phyloP scores from a whole-genome alignment of 1,139 yeast species.

The Yamadazyma dendronema region DNA sequence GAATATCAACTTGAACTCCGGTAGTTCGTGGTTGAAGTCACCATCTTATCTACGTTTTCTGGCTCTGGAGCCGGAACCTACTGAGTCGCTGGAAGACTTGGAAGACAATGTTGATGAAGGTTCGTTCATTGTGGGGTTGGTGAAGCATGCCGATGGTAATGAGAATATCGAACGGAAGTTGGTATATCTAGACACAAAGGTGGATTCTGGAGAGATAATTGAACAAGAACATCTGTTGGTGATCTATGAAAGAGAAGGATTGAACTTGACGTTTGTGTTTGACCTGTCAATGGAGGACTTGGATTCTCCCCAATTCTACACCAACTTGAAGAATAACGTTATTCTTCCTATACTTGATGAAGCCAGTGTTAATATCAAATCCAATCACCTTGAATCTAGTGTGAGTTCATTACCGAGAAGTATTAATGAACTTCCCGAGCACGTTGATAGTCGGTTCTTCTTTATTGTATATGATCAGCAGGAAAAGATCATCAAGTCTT shows the following conservation, averaged over 20 bases:
- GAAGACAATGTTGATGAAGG: conserved; percentile 20
- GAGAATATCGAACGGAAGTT: conserved; percentile 24
- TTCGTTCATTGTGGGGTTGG: conserved; percentile 27
- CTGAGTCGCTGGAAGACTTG: conserved; percentile 14
- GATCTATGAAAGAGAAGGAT: conserved; percentile 24
- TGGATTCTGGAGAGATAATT: conserved; percentile 19
- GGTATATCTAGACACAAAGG: conserved; percentile 24
- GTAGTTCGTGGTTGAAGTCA: conserved; percentile 23
- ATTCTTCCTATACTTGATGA: conserved; percentile 27
- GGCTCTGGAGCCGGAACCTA: conserved; percentile 2
- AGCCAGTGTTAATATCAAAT: conserved; percentile 18
- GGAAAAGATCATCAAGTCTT: conserved; percentile 30
- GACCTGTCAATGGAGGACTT: conserved; percentile 27
- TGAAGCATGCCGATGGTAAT: conserved; percentile 11
- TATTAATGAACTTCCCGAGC: conserved; percentile 19
- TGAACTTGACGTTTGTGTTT: conserved; percentile 27
- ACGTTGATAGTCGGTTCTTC: conserved; percentile 37
- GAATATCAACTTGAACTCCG: conserved; percentile 12
- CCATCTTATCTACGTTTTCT: conserved; percentile 22
- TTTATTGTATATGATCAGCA: conserved; percentile 32
- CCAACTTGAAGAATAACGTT: conserved; percentile 16
- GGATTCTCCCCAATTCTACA: conserved; percentile 25
- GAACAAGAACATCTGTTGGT: conserved; percentile 34
- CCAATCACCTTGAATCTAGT: conserved; percentile 24
- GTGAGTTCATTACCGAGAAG: conserved; percentile 32